These are phyloP conservation scores for Lentinula sp. DNA, from an alignment of 768 basidiomycete genomes.

Conservation along the genomic window DNA sequence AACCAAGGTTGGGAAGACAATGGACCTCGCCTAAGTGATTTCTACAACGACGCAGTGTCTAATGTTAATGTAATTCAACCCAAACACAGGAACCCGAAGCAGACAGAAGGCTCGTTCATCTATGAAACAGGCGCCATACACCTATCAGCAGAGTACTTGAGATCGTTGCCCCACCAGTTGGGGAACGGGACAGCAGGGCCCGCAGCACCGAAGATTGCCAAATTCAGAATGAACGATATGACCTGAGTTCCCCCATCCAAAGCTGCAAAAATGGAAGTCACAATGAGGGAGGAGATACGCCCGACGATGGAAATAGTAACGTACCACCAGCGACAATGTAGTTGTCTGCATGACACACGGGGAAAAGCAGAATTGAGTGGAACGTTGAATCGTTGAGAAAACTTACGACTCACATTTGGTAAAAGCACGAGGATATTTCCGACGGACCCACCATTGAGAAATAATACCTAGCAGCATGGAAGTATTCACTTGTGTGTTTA, in stretches of 20 bases:
- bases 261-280: slow-evolving; percentile 14
- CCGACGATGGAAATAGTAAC: background rate
- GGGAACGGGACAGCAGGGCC: slow-evolving; percentile 8
- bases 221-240: slow-evolving; percentile 26
- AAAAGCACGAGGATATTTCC: slow-evolving; percentile 30
- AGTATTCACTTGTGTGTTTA: slow-evolving; percentile 22
- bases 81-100: background rate
- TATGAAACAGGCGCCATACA: background rate
- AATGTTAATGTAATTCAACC: background rate
- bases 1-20: background rate
- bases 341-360: slow-evolving; percentile 12
- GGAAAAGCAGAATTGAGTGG: background rate
- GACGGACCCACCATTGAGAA: slow-evolving; percentile 21
- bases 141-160: slow-evolving; percentile 8
- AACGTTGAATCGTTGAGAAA: background rate
- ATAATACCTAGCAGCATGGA: slow-evolving; percentile 12
- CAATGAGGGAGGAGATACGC: background rate
- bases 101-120: background rate
- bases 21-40: background rate
- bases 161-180: slow-evolving; percentile 14
- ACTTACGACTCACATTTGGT: slow-evolving; percentile 23
- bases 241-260: slow-evolving; percentile 34
- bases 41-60: background rate
- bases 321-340: slow-evolving; percentile 24
- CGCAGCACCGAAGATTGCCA: slow-evolving; percentile 9